phyloP scores from a whole-genome alignment of 1,284 basidiomycete genomes.

The Coniferiporia sulphurascens region DNA sequence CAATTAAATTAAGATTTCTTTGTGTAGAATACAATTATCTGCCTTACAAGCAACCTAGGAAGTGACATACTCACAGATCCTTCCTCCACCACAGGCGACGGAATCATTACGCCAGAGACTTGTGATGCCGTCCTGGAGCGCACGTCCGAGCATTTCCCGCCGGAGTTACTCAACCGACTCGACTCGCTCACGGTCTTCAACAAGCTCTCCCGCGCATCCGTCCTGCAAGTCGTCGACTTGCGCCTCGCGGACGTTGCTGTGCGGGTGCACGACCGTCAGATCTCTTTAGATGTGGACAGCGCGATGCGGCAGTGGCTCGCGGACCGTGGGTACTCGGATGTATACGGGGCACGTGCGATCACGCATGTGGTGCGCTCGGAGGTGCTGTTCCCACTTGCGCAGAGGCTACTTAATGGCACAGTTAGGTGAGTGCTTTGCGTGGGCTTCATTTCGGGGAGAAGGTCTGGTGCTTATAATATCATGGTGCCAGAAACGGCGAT shows the following conservation, averaged over 20 bases:
- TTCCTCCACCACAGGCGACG: constrained; percentile 59
- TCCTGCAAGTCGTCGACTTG: constrained; percentile 74
- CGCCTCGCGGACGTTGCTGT: constrained; percentile 72
- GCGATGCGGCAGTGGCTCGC: constrained; percentile 72
- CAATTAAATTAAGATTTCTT: not conserved
- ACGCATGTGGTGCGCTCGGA: constrained; percentile 74
- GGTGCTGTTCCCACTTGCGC: constrained; percentile 75
- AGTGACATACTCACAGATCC: constrained; percentile 74
- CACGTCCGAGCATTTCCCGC: constrained; percentile 79
- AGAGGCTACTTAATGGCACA: constrained; percentile 68
- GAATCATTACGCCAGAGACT: constrained; percentile 62
- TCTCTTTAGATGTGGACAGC: constrained; percentile 68
- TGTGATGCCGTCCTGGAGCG: constrained; percentile 69
- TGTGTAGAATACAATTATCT: constrained; percentile 77
- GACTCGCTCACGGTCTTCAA: constrained; percentile 90
- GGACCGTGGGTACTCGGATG: constrained; percentile 75
- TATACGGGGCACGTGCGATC: constrained; percentile 85
- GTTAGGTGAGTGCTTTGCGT: constrained; percentile 49
- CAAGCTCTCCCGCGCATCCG: constrained; percentile 71
- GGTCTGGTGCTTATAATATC: no score
- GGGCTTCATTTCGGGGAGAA: no score
- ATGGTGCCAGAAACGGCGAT: constrained; percentile 37
- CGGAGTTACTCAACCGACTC: constrained; percentile 86
- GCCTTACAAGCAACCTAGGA: constrained; percentile 53
- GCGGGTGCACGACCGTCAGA: constrained; percentile 60